Base-by-base conservation (phyloP, 176 grass and related monocot species). In the Echinochloa phyllopogon region DNA sequence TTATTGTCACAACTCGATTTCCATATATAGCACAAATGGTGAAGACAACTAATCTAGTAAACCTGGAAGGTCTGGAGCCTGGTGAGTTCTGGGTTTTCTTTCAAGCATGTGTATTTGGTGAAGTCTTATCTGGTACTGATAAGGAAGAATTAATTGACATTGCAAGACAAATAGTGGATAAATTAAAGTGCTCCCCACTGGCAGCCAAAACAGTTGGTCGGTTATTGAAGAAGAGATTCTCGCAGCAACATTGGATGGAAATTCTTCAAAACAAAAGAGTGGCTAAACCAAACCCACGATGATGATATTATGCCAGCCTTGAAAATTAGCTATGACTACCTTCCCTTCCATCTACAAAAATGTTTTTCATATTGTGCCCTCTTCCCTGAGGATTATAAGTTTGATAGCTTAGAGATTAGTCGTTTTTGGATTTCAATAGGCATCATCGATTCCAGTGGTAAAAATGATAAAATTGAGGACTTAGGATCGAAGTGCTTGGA, bases 281-380 rank as follows among this genome's bases (percentile, higher is more conserved):
- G 60, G 82, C n/a, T 21, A 84, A 33, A 76, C 0, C 47, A 42
- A 67, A 15, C 25, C 1, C 13, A 55, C 6, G 36, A 9, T 0
- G 37, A 76, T 52, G 60, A 56, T 33, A 76, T 84, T n/a, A 76
- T 84, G 9, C 60, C 82, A 3, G 47, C 60, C 5, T 6, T 84
- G 0, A 84, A 56, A 67, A 84, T 84, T 44, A 84, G 72, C 72
- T 84, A 84, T 33, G 60, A 84, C 9, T 76, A 84, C 2, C 82
- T 84, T 21, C 72, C 82, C 0, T 84, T 84, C 60, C 33, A 84
- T 53, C 60, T 84, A 7, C 65, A 75, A 27, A 84, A 53, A 36
- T 84, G 82, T 53, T 76, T 76, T 43, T 41, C 44, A 8, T 83
- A 52, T 39, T 52, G 7, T 83, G 4, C 44, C 3, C 82, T 84